phyloP scores from a whole-genome alignment of 495 filamentous ascomycete genomes.

The Parathielavia appendiculata region DNA sequence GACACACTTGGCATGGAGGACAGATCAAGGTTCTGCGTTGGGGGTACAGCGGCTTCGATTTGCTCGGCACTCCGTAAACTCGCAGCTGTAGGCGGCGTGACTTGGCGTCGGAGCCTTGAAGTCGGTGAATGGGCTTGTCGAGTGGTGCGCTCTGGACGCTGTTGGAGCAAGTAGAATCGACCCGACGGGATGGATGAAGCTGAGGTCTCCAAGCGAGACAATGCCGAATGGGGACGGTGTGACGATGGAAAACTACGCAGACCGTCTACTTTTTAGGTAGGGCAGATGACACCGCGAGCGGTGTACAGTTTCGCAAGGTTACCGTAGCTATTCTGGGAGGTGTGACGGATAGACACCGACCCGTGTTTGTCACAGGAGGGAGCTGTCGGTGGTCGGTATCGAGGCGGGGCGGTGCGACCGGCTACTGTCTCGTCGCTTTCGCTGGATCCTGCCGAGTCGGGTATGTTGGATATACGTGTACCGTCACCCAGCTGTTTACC shows the following conservation, averaged over 20 bases:
- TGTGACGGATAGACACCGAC: neutral
- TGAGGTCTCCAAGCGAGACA: neutral
- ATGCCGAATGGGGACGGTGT: too few relatives aligned
- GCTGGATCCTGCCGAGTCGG: neutral
- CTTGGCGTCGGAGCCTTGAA: too few relatives aligned
- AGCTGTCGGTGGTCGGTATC: constrained; percentile 3
- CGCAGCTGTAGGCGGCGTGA: constrained; percentile 1
- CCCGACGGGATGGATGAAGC: constrained; percentile 1
- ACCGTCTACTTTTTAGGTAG: too few relatives aligned
- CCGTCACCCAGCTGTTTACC: neutral
- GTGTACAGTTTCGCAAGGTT: too few relatives aligned
- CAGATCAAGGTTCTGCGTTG: neutral
- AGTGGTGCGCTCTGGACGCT: constrained; percentile 10
- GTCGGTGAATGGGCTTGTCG: neutral
- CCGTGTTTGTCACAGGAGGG: neutral
- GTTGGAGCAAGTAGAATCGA: constrained; percentile 11
- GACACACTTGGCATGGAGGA: too few relatives aligned
- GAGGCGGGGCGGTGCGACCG: constrained; percentile 8
- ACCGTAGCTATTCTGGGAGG: neutral
- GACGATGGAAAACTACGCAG: too few relatives aligned
- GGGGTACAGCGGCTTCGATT: too few relatives aligned
- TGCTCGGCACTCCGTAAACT: too few relatives aligned
- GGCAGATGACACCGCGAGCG: too few relatives aligned
- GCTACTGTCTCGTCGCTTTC: neutral
- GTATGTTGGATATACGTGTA: neutral